phyloP scores from a whole-genome alignment of 1,139 yeast species.

The Yamadazyma siamensis region DNA sequence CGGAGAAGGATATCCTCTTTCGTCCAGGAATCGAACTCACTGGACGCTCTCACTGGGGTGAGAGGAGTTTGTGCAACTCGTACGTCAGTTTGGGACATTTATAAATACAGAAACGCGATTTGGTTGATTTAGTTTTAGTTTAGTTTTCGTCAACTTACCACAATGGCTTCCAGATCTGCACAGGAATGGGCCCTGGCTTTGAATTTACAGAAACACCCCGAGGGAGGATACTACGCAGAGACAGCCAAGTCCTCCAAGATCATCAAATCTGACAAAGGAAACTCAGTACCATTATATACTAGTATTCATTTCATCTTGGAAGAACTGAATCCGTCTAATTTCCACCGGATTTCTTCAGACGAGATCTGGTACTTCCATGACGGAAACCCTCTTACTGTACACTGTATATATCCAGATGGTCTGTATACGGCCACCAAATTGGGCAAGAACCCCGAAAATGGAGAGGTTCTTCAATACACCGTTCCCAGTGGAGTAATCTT shows the following conservation, averaged over 20 bases:
- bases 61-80: no score
- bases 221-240: slow-evolving; percentile 17
- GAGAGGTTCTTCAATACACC: slow-evolving; percentile 16
- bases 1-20: slow-evolving; percentile 27
- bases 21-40: slow-evolving; percentile 11
- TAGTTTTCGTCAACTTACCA: no score
- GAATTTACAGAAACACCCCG: slow-evolving; percentile 15
- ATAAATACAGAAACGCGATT: no score
- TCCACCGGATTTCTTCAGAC: slow-evolving; percentile 17
- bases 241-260: slow-evolving; percentile 12
- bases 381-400: slow-evolving; percentile 18
- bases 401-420: slow-evolving; percentile 16
- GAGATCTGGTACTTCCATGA: slow-evolving; percentile 20
- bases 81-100: no score
- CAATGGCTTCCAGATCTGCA: slow-evolving; percentile 12
- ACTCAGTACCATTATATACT: slow-evolving; percentile 17
- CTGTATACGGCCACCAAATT: slow-evolving; percentile 11
- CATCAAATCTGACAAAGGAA: slow-evolving; percentile 15
- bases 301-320: slow-evolving; percentile 17
- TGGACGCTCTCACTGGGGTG: no score
- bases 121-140: no score
- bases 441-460: slow-evolving; percentile 13
- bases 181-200: slow-evolving; percentile 14
- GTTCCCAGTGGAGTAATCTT: slow-evolving; percentile 18
- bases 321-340: slow-evolving; percentile 17